These are phyloP conservation scores for Naganishia liquefaciens DNA, from an alignment of 1,284 basidiomycete genomes.

Conservation along the genomic window DNA sequence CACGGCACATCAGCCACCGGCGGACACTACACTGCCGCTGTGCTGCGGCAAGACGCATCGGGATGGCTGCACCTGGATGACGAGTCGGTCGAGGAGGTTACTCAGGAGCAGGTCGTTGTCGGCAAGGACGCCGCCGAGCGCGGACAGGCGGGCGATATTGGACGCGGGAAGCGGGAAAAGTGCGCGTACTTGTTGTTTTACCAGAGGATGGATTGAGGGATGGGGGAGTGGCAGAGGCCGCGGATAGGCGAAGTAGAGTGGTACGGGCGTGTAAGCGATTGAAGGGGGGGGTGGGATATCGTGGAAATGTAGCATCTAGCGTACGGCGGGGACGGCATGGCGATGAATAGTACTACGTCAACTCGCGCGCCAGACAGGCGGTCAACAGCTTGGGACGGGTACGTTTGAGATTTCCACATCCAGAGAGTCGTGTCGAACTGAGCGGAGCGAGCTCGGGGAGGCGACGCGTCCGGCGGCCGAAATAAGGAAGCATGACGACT, in stretches of 20 bases:
- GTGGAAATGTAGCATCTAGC: too few relatives aligned
- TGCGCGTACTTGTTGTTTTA: slow-evolving; percentile 89
- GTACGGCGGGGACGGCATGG: too few relatives aligned
- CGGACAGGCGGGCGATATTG: slow-evolving; percentile 61
- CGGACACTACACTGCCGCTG: slow-evolving; percentile 93
- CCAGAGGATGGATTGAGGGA: slow-evolving; percentile 46
- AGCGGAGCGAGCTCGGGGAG: too few relatives aligned
- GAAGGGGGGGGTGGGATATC: not conserved
- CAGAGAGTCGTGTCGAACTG: too few relatives aligned
- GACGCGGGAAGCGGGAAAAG: slow-evolving; percentile 49
- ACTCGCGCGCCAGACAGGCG: too few relatives aligned
- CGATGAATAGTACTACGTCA: too few relatives aligned
- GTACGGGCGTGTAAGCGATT: not conserved
- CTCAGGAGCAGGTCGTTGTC: slow-evolving; percentile 69
- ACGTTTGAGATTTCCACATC: too few relatives aligned
- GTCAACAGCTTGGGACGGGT: too few relatives aligned
- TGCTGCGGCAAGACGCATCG: slow-evolving; percentile 66
- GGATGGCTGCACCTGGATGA: slow-evolving; percentile 94
- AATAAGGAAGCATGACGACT: not conserved
- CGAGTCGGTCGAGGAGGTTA: slow-evolving; percentile 56
- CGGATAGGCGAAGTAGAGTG: not conserved
- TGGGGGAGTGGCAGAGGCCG: not conserved
- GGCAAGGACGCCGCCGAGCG: slow-evolving; percentile 48
- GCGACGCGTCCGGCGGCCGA: not conserved
- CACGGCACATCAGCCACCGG: slow-evolving; percentile 87